Conservation (phyloP, 2,329 filamentous ascomycete genomes). For the Xylaria sp. region DNA sequence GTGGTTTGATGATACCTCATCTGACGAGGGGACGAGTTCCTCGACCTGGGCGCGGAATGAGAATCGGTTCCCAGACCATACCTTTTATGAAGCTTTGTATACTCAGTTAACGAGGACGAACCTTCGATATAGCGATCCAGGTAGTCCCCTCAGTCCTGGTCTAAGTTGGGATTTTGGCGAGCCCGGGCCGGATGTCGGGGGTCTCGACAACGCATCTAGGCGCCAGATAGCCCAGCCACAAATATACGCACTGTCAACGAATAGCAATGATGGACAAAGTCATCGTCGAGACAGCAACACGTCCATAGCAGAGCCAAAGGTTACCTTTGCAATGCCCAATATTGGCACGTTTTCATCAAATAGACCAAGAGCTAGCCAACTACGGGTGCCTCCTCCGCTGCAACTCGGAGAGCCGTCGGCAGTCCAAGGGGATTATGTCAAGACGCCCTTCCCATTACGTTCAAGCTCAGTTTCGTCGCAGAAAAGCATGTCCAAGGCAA, state of each 20-base stretch:
- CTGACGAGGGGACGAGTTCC: constrained; percentile 20
- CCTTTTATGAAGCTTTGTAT: constrained; percentile 3
- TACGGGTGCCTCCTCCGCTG: constrained; percentile 39
- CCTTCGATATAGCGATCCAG: constrained; percentile 44
- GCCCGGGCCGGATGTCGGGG: constrained; percentile 33
- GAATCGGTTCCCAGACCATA: not conserved
- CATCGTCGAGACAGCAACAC: not conserved
- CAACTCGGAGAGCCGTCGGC: constrained; percentile 36
- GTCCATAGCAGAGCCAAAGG: constrained; percentile 10
- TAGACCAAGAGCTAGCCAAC: constrained; percentile 27
- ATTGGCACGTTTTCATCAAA: constrained; percentile 36
- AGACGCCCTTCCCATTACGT: constrained; percentile 41
- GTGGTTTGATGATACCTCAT: constrained; percentile 32
- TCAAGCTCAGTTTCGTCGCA: constrained; percentile 22
- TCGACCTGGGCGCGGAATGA: not conserved
- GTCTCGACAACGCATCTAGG: constrained; percentile 5
- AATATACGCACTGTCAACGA: not conserved
- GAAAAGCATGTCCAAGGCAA: constrained; percentile 21
- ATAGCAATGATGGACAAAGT: not conserved
- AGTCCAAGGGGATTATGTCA: constrained; percentile 37
- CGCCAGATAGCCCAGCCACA: constrained; percentile 20
- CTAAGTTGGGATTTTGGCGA: constrained; percentile 35
- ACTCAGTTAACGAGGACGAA: constrained; percentile 33
- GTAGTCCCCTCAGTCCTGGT: constrained; percentile 35
- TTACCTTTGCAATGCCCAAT: constrained; percentile 36